Evolutionary conservation across 495 filamentous ascomycete species (phyloP).

Genomic region (Penicillium ucsense): DNA sequence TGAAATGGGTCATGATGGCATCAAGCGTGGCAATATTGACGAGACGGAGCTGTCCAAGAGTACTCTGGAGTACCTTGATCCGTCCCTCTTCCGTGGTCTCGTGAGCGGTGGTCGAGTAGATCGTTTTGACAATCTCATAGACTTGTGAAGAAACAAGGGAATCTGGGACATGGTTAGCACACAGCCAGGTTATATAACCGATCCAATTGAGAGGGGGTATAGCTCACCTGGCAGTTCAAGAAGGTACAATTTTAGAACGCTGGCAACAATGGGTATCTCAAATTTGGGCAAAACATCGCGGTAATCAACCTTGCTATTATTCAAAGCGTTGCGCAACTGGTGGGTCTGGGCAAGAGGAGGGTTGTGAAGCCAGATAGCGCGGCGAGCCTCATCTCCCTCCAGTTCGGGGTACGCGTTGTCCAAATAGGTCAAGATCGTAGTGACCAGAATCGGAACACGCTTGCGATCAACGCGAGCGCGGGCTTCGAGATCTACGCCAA

Average conservation of each 20-base stretch:
- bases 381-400: constrained; percentile 89
- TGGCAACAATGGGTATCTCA: constrained; percentile 88
- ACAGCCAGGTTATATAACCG: too few species aligned
- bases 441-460: constrained; percentile 87
- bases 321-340: constrained; percentile 68
- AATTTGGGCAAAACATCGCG: constrained; percentile 71
- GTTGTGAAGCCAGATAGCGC: constrained; percentile 89
- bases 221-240: constrained; percentile 83
- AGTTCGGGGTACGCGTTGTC: constrained; percentile 95
- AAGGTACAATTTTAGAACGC: constrained; percentile 88
- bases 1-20: constrained; percentile 96
- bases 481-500: constrained; percentile 93
- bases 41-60: constrained; percentile 85
- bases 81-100: constrained; percentile 63
- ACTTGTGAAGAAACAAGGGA: constrained; percentile 96
- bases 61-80: constrained; percentile 89
- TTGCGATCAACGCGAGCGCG: constrained; percentile 88
- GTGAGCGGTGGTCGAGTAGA: constrained; percentile 70
- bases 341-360: constrained; percentile 81
- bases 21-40: constrained; percentile 98
- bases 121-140: constrained; percentile 97
- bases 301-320: constrained; percentile 78
- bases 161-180: constrained; percentile 41
- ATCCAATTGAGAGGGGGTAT: neutral
- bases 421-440: constrained; percentile 84